Base-by-base conservation (phyloP, 371 early-diverging fungal genomes). In the Smittium culicis region DNA sequence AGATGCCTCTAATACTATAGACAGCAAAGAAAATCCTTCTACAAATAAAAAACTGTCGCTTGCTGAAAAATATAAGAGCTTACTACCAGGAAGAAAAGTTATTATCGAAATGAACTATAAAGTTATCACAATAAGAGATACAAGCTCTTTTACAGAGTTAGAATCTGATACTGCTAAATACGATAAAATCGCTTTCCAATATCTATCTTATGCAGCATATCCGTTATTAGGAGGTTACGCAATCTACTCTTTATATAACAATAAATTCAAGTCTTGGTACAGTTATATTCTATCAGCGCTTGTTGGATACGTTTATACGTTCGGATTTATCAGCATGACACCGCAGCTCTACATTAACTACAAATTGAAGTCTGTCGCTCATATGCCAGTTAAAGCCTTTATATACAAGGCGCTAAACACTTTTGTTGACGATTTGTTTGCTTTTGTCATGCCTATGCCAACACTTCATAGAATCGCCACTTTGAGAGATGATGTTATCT, bases 361-460 rank as follows among this genome's bases (percentile, higher is more conserved):
- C 71, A 89, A 89, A 72, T 82, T 94, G 66, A 92, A 96, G 82
- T 87, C 87, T 65, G 87, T 92, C 2, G 90, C 91, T 0, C 93
- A 95, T 71, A 93, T 93, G 93, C 93, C 93, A 2, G 89, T 91
- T 89, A 86, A 85, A 70, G 91, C 92, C 1, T 83, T 94, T 71
- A 91, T 90, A 87, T 96, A 96, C 82, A 94, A 94, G 77, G 88
- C 92, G 0, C 77, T 95, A 35, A 92, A 91, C 78, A 95, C 96
- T 0, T 90, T 95, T 69, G 87, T 94, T 65, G 93, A 95, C 74
- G 96, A 96, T 70, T 72, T 96, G 73, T 96, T 96, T 77, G 93
- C 93, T 1, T 96, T 93, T 76, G 86, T 91, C 55, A 91, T 94
- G 81, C 90, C 90, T 73, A 95, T 95, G 96, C 96, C 96, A 32